Conservation (phyloP, 768 basidiomycete species). For the Lentinus brumalis region DNA sequence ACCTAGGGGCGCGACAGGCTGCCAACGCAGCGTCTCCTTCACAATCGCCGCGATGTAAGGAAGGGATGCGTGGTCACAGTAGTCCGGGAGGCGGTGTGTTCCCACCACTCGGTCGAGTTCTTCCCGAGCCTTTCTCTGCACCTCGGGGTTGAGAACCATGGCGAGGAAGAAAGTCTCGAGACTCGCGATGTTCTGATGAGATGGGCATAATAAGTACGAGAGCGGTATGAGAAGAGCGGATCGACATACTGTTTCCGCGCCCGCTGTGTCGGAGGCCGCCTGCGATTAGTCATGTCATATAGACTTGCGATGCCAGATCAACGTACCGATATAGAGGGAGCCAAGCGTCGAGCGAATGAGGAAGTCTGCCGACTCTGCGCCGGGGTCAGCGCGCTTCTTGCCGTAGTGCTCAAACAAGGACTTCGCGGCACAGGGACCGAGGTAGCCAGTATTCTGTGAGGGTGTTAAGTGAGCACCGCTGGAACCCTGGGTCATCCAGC, state of each 20-base stretch:
- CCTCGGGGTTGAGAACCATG: conserved; percentile 17
- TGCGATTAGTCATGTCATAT: neutral
- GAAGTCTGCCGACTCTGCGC: neutral
- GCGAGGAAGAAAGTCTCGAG: conserved; percentile 15
- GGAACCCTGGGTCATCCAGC: neutral
- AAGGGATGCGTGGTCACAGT: conserved; percentile 9
- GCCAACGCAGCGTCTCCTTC: conserved; percentile 18
- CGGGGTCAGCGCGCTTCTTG: neutral
- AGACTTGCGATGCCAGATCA: neutral
- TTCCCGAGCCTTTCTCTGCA: conserved; percentile 16
- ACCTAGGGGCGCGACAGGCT: conserved; percentile 25
- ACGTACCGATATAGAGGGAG: neutral
- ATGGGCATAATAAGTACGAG: neutral
- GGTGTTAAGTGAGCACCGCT: neutral
- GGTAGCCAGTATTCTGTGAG: neutral
- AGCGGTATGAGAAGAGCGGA: neutral
- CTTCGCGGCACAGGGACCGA: neutral
- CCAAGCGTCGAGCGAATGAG: neutral
- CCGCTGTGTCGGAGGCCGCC: neutral
- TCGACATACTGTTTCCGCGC: neutral
- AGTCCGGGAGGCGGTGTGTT: conserved; percentile 15
- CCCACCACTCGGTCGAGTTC: conserved; percentile 22
- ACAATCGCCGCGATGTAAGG: conserved; percentile 20
- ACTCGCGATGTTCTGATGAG: neutral
- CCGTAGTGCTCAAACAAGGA: neutral